Conservation (phyloP, 2,329 filamentous ascomycete species). For the Pyricularia grisea region DNA sequence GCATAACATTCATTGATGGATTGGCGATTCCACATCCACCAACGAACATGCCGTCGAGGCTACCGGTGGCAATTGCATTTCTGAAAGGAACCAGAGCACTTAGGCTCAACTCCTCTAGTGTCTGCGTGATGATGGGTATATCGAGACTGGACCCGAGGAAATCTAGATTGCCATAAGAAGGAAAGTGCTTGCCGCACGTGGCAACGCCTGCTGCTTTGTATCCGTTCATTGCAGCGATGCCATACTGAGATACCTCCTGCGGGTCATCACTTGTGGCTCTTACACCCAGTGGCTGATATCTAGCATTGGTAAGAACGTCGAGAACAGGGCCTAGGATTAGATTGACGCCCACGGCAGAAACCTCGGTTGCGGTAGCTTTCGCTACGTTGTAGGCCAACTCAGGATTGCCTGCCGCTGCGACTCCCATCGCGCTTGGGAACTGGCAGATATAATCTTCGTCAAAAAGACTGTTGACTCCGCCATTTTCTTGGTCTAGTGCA, state of each 20-base stretch:
- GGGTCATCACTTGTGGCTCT: slow-evolving; percentile 87
- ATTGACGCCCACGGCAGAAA: slow-evolving; percentile 89
- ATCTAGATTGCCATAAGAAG: slow-evolving; percentile 90
- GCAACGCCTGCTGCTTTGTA: slow-evolving; percentile 85
- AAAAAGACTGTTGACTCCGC: slow-evolving; percentile 91
- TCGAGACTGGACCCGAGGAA: slow-evolving; percentile 86
- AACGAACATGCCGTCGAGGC: slow-evolving; percentile 87
- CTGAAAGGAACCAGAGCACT: slow-evolving; percentile 86
- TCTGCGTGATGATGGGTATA: slow-evolving; percentile 92
- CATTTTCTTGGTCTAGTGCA: slow-evolving; percentile 94
- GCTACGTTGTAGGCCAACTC: slow-evolving; percentile 83
- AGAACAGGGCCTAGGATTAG: slow-evolving; percentile 89
- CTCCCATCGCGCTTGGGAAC: slow-evolving; percentile 93
- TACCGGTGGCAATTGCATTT: slow-evolving; percentile 75
- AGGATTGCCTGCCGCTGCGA: slow-evolving; percentile 82
- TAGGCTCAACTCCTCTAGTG: slow-evolving; percentile 83
- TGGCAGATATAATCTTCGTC: slow-evolving; percentile 94
- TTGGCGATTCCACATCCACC: slow-evolving; percentile 91
- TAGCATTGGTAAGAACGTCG: slow-evolving; percentile 87
- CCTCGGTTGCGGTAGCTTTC: slow-evolving; percentile 85
- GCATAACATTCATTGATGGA: slow-evolving; percentile 86
- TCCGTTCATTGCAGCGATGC: slow-evolving; percentile 81
- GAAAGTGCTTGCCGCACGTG: slow-evolving; percentile 92
- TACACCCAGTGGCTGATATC: slow-evolving; percentile 84
- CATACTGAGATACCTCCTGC: slow-evolving; percentile 88